Evolutionary conservation across 2,329 filamentous ascomycete species (phyloP).

Genomic region (Colletotrichum sp.): DNA sequence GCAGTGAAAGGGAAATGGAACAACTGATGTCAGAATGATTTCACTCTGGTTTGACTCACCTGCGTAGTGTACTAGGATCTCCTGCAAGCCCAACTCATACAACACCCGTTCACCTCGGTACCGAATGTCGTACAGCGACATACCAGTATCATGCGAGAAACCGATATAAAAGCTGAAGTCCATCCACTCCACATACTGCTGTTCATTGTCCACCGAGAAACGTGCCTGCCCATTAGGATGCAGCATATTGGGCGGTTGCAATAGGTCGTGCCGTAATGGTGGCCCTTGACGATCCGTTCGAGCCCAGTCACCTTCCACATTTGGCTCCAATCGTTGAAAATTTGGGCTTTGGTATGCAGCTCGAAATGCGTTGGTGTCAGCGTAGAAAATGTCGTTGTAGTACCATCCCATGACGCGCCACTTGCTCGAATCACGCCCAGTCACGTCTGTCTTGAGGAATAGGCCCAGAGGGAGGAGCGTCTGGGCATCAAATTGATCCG

Average conservation of each 20-base stretch:
- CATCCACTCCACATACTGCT: slow-evolving; percentile 56
- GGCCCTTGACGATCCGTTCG: slow-evolving; percentile 44
- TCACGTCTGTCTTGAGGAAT: slow-evolving; percentile 50
- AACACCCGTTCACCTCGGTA: slow-evolving; percentile 59
- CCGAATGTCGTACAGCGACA: slow-evolving; percentile 56
- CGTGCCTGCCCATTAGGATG: slow-evolving; percentile 41
- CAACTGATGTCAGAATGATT: too few relatives aligned
- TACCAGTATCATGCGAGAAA: slow-evolving; percentile 51
- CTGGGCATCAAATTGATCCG: slow-evolving; percentile 42
- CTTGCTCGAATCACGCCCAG: slow-evolving; percentile 52
- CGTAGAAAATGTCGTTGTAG: slow-evolving; percentile 59
- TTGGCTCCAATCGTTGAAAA: slow-evolving; percentile 52
- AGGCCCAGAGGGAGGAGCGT: slow-evolving; percentile 52
- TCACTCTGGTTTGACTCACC: slow-evolving; percentile 37
- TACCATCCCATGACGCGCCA: slow-evolving; percentile 61
- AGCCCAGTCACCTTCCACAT: slow-evolving; percentile 53
- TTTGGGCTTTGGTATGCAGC: slow-evolving; percentile 43
- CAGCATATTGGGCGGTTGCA: slow-evolving; percentile 25
- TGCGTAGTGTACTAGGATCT: slow-evolving; percentile 68
- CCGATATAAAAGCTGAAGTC: slow-evolving; percentile 57
- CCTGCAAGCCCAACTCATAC: slow-evolving; percentile 61
- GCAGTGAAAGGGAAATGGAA: too few relatives aligned
- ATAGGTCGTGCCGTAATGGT: slow-evolving; percentile 35
- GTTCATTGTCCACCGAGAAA: slow-evolving; percentile 44
- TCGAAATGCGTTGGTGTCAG: slow-evolving; percentile 51